These are phyloP conservation scores for Ustulina deusta DNA, from an alignment of 2,329 filamentous ascomycete species.

Conservation along the genomic window DNA sequence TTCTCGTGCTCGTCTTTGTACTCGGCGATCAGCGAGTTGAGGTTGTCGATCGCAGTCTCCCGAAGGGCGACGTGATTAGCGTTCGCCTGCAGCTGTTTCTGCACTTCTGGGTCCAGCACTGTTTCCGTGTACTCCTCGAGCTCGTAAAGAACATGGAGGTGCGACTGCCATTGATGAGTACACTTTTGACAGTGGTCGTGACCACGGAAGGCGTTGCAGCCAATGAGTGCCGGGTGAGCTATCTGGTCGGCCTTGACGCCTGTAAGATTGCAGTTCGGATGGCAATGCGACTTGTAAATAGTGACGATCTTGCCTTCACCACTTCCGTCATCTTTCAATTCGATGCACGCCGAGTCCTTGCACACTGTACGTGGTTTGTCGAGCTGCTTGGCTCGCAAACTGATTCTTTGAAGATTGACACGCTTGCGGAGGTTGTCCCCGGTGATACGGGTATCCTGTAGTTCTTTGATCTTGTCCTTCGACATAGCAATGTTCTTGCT, in stretches of 20 bases:
- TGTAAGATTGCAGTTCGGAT: background rate
- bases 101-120: background rate
- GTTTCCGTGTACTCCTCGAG: background rate
- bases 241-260: background rate
- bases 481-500: background rate
- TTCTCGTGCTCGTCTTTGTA: background rate
- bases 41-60: background rate
- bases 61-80: background rate
- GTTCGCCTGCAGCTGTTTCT: background rate
- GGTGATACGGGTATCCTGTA: background rate
- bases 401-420: background rate
- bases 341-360: background rate
- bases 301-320: background rate
- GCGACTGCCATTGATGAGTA: background rate
- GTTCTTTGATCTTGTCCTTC: background rate
- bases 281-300: background rate
- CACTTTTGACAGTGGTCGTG: background rate
- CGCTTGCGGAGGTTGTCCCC: background rate
- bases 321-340: background rate
- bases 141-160: slow-evolving; percentile 1
- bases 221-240: background rate
- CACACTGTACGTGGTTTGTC: background rate
- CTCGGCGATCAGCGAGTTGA: background rate
- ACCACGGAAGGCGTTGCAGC: background rate
- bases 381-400: background rate